phyloP scores from a whole-genome alignment of 495 filamentous ascomycete genomes.

The Penicillium longicatenatum region DNA sequence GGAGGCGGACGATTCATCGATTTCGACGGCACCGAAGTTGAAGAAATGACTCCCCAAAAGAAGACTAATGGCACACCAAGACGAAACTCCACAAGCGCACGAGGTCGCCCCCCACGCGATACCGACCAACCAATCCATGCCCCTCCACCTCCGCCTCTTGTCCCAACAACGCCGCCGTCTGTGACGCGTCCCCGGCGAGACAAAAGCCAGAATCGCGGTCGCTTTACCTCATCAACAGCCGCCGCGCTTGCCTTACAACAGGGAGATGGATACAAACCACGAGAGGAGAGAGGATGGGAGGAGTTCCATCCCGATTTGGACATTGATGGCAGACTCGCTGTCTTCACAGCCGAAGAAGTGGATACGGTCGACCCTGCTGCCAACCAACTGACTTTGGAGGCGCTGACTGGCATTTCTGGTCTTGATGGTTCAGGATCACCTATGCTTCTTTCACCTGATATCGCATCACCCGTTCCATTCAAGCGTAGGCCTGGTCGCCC shows the following conservation, averaged over 20 bases:
- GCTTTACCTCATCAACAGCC: slow-evolving; percentile 79
- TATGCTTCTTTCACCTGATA: slow-evolving; percentile 20
- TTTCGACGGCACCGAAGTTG: slow-evolving; percentile 61
- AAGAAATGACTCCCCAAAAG: slow-evolving; percentile 36
- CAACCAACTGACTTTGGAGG: slow-evolving; percentile 22
- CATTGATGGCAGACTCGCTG: slow-evolving; percentile 72
- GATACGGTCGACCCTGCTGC: slow-evolving; percentile 61
- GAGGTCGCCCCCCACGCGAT: slow-evolving; percentile 32
- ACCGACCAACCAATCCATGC: slow-evolving; percentile 28
- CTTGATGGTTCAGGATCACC: slow-evolving; percentile 21
- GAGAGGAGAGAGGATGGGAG: slow-evolving; percentile 94
- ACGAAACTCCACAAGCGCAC: slow-evolving; percentile 31
- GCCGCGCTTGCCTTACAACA: slow-evolving; percentile 82
- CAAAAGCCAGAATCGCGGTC: slow-evolving; percentile 49
- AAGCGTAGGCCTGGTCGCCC: slow-evolving; percentile 65
- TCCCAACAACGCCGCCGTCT: slow-evolving; percentile 47
- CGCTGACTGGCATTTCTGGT: slow-evolving; percentile 27
- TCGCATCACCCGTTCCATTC: slow-evolving; percentile 40
- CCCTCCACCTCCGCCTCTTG: slow-evolving; percentile 40
- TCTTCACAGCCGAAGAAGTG: slow-evolving; percentile 82
- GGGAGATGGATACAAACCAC: slow-evolving; percentile 92
- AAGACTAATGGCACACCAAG: slow-evolving; percentile 20
- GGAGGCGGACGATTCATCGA: slow-evolving; percentile 78
- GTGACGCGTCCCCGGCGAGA: slow-evolving; percentile 52
- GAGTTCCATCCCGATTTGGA: slow-evolving; percentile 96